These are phyloP conservation scores for barrel medic (Medicago truncatula) DNA, from an alignment of 306 rosid genomes.

Conservation along the genomic window MtrunA17r5.0-ANR NC_053046.1:3748501-3749000, in stretches of 20 bases:
- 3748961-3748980: constrained; percentile 69
- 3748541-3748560: not conserved
- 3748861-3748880: constrained; percentile 21
- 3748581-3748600: not conserved
- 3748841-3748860: not conserved
- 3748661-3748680: too few relatives aligned
- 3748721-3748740: constrained; percentile 89
- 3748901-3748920: constrained; percentile 90
- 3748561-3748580: not conserved
- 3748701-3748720: constrained; percentile 1
- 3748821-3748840: constrained; percentile 24
- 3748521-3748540: not conserved
- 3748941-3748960: constrained; percentile 81
- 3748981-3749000: constrained; percentile 90
- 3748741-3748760: constrained; percentile 85
- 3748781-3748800: constrained; percentile 95
- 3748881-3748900: constrained; percentile 74
- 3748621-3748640: not conserved
- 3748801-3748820: constrained; percentile 64
- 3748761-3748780: constrained; percentile 74
- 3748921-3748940: constrained; percentile 87
- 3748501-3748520: constrained; percentile 59
- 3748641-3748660: not conserved
- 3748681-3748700: too few relatives aligned
- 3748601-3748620: constrained; percentile 1